These are phyloP conservation scores for Schoenoplectus triqueter DNA, from an alignment of 202 grass and related monocot species.

Conservation along the genomic window DNA sequence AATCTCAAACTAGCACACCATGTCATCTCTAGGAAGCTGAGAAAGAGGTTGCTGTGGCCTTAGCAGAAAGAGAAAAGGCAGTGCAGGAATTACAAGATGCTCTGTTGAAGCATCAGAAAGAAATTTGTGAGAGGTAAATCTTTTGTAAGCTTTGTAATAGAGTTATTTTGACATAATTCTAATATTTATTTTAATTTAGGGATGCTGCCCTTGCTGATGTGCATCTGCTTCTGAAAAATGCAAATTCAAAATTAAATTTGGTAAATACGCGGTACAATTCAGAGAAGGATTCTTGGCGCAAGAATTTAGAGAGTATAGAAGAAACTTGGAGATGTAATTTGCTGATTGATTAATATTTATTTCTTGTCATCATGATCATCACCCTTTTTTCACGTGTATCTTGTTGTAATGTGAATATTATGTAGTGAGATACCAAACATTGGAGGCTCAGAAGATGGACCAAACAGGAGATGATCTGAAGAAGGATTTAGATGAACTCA, in stretches of 20 bases:
- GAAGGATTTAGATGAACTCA: constrained; percentile 75
- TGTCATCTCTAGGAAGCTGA: constrained; percentile 75
- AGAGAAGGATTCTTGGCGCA: constrained; percentile 90
- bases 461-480: constrained; percentile 70
- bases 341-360: constrained; percentile 28
- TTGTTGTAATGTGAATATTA: constrained; percentile 39
- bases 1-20: constrained; percentile 36
- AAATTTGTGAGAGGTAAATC: constrained; percentile 74
- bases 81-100: constrained; percentile 66
- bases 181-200: constrained; percentile 49
- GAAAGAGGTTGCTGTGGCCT: constrained; percentile 66
- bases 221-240: constrained; percentile 65
- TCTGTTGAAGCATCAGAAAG: constrained; percentile 62
- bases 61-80: constrained; percentile 84
- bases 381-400: constrained; percentile 19
- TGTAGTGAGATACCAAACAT: constrained; percentile 79
- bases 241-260: constrained; percentile 71
- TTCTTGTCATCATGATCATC: constrained; percentile 21
- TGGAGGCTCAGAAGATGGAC: constrained; percentile 69
- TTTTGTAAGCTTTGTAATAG: constrained; percentile 38
- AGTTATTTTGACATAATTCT: constrained; percentile 35
- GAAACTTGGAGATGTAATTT: constrained; percentile 91
- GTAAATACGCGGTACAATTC: constrained; percentile 60
- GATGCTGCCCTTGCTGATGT: constrained; percentile 71
- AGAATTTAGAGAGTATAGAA: constrained; percentile 74